Percentiles rank a stretch among this genome's conserved stretches.
Evolutionary conservation across 768 basidiomycete species (phyloP).

Genomic region (Russula compacta): DNA sequence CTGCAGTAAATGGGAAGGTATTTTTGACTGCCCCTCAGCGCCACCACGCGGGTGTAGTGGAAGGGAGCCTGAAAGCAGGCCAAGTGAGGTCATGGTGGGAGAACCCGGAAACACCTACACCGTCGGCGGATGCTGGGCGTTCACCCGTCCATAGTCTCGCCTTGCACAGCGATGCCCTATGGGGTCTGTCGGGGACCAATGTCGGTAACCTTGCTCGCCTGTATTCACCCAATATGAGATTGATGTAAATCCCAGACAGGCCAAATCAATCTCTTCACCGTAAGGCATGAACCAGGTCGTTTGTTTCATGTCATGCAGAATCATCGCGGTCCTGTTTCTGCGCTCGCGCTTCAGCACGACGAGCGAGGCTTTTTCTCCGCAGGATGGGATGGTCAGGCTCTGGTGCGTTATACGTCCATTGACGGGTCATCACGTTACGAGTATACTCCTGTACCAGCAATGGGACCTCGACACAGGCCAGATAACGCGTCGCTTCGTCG

Average conservation of each 20-base stretch:
- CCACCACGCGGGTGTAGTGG: constrained; percentile 83
- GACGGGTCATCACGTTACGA: not conserved
- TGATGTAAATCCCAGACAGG: constrained; percentile 48
- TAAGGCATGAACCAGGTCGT: constrained; percentile 86
- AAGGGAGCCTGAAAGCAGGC: constrained; percentile 85
- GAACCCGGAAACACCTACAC: constrained; percentile 37
- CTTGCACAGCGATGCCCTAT: constrained; percentile 89
- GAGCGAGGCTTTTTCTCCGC: constrained; percentile 86
- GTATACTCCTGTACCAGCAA: constrained; percentile 48
- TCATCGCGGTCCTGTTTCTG: constrained; percentile 77
- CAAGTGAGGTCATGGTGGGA: constrained; percentile 90
- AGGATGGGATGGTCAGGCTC: constrained; percentile 88
- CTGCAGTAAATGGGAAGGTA: constrained; percentile 78
- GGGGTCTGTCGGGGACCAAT: constrained; percentile 81
- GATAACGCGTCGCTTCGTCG: constrained; percentile 61
- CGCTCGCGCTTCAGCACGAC: constrained; percentile 69
- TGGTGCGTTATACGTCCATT: constrained; percentile 41
- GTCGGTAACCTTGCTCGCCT: constrained; percentile 38
- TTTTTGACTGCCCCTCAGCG: constrained; percentile 84
- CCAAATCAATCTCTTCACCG: constrained; percentile 86
- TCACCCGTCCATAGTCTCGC: constrained; percentile 85
- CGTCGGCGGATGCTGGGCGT: constrained; percentile 21
- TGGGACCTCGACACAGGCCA: constrained; percentile 97
- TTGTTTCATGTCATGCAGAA: constrained; percentile 63
- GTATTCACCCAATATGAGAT: constrained; percentile 6